Evolutionary conservation across 148 eudicot genomes (phyloP), one percentile per base, ranked within the genome.

Genomic region (Hydrangea macrophylla): DNA sequence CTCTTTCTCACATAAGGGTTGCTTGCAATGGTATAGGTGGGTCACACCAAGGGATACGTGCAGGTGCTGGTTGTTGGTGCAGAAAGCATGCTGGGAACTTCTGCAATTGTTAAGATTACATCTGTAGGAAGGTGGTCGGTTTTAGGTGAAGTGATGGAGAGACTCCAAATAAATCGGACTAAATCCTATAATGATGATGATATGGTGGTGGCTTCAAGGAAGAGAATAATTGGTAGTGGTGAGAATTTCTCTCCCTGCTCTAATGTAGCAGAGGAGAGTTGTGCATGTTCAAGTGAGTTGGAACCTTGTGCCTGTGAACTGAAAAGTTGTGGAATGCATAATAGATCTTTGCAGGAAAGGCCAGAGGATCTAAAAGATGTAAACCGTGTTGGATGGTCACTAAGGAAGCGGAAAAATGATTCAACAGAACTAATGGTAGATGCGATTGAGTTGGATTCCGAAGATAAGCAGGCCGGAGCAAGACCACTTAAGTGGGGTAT

Each of bases 61-160:
- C 97, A 94, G 79, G 99, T 90, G 30, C 86, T 89, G 74, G 81
- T 93, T 30, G 67, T 59, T 54, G 92, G 88, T 58, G 76, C 92
- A 51, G 92, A 78, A 78, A 88, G 74, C 82, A 77, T 93, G 79
- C 71, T 90, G 59, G 98, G 98, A 23, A 70, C 82, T 70, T 88
- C 97, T 40, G 98, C 96, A 9, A 85, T 76, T 7, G 95, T 78
- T 53, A 85, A 78, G 78, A 88, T 93, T 71, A 85, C 84, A 67
- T 93, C 97, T 50, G 82, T 90, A 9, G 99, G 99, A 64, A 84
- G 96, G 78, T 94, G 99, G 93, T 94, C 97, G 0, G 97, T 94
- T 73, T 94, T 91, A 42, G 99, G 99, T 57, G 92, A 93, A 76
- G 89, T 93, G 40, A 73, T 88, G 1, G 82, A 94, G 73, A 76